Evolutionary conservation across 306 rosid genomes (phyloP), one percentile per base, ranked within the genome.

Genomic region (Albizia julibrissin): DNA sequence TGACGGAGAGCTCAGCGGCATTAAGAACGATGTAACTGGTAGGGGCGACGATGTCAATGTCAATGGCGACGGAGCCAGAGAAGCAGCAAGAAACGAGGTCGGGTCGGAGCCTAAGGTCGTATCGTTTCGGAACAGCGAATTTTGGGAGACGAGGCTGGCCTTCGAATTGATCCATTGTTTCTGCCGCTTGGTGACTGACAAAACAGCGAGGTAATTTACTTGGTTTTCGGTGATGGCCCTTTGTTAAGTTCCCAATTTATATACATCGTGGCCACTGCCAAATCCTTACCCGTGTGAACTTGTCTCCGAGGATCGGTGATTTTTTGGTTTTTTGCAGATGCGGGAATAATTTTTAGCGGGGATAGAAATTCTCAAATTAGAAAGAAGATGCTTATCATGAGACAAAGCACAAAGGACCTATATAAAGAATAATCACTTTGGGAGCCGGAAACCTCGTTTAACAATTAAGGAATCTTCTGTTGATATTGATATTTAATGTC

Each of bases 141-240:
- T 91, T 91, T 0, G 99, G 99, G 6, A 95, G 97, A 22, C 97
- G 98, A 46, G 99, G 86, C 39, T 93, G 91, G 13, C 94, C 96
- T 82, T 78, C 89, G 96, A 95, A 95, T 77, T 89, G 91, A 69
- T 92, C 98, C 99, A 95, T 95, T 3, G 39, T 5, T 72, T 54
- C 76, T 6, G 22, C 42, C 22, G 19, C 37, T 14, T 18, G 59
- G 59, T 15, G 24, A 47, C 43, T 27, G 16, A 24, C 33, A 24
- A 24, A 22, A 59, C 18, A 22, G 33, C 66, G 16, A 22, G 15
- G 15, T 3, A 22, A 37, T 34, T 19, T 11, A 37, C n/a, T 37
- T 34, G 22, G 8, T 8, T 10, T 19, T 14, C 6, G 3, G 50
- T 39, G 74, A 2, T 0, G 4, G 11, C 27, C 50, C 29, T 10